Conservation (phyloP, 2,329 filamentous ascomycete genomes). For the Alternaria sp. region DNA sequence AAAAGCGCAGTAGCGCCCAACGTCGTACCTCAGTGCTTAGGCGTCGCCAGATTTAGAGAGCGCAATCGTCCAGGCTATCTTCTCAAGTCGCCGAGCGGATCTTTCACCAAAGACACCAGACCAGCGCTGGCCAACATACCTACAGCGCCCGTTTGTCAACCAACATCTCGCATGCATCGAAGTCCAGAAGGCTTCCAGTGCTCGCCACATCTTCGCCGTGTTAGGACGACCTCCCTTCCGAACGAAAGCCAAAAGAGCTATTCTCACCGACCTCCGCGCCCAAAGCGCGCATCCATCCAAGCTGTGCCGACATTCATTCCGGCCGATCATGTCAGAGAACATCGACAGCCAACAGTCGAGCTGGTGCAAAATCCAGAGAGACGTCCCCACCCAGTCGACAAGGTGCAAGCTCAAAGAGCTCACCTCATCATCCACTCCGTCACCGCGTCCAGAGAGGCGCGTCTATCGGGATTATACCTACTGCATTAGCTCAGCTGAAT, state of each 20-base stretch:
- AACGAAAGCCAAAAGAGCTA: background rate
- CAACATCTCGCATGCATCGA: background rate
- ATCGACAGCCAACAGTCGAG: background rate
- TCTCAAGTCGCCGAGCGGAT: no score
- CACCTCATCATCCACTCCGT: background rate
- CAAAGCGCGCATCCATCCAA: background rate
- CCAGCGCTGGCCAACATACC: rapidly evolving
- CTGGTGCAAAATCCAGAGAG: background rate
- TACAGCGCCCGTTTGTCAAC: background rate
- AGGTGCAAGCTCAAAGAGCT: background rate
- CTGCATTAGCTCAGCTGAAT: no score
- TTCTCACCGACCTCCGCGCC: rapidly evolving
- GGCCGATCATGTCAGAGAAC: background rate
- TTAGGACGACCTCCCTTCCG: rapidly evolving
- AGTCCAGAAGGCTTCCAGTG: background rate
- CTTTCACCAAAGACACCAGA: background rate
- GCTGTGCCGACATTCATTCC: background rate
- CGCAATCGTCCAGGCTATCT: no score
- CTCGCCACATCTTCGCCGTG: rapidly evolving
- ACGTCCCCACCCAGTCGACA: background rate
- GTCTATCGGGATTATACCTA: background rate
- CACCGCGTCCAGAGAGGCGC: background rate
- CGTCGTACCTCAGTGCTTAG: background rate
- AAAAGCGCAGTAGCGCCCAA: background rate
- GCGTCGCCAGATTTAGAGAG: background rate